phyloP scores from a whole-genome alignment of 2,329 filamentous ascomycete species.

The Escovopsis sp. region DNA sequence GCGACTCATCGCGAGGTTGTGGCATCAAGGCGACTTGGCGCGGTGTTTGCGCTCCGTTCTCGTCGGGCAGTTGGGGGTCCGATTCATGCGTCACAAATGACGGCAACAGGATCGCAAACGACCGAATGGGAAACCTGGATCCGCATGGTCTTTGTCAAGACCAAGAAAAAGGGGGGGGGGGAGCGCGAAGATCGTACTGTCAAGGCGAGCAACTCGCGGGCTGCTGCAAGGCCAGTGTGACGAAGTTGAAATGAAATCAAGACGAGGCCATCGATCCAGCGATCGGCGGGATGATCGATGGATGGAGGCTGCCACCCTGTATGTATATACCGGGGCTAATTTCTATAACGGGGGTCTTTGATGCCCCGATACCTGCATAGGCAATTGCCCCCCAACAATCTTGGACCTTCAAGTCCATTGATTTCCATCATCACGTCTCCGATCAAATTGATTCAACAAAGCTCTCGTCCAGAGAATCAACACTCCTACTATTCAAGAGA shows the following conservation, averaged over 20 bases:
- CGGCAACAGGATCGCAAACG: conserved; percentile 9
- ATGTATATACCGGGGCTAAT: conserved; percentile 3
- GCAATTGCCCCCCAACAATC: background rate
- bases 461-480: background rate
- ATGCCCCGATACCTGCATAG: conserved; percentile 12
- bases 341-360: background rate
- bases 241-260: no score
- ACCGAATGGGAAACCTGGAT: conserved; percentile 10
- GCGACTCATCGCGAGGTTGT: conserved; percentile 48
- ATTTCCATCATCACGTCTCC: background rate
- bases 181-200: no score
- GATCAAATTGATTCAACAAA: background rate
- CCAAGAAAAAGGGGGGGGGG: background rate
- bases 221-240: no score
- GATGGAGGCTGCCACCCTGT: no score
- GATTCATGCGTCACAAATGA: conserved; percentile 7
- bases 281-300: no score
- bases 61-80: conserved; percentile 1
- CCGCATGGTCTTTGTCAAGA: conserved; percentile 15
- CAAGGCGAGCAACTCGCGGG: no score
- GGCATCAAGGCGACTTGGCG: conserved; percentile 43
- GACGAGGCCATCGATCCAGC: no score
- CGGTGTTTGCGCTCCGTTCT: conserved; percentile 7
- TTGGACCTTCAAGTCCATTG: background rate
- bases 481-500: background rate